These are phyloP conservation scores for Thelonectria discophora DNA, from an alignment of 2,329 filamentous ascomycete species.

Conservation along the genomic window DNA sequence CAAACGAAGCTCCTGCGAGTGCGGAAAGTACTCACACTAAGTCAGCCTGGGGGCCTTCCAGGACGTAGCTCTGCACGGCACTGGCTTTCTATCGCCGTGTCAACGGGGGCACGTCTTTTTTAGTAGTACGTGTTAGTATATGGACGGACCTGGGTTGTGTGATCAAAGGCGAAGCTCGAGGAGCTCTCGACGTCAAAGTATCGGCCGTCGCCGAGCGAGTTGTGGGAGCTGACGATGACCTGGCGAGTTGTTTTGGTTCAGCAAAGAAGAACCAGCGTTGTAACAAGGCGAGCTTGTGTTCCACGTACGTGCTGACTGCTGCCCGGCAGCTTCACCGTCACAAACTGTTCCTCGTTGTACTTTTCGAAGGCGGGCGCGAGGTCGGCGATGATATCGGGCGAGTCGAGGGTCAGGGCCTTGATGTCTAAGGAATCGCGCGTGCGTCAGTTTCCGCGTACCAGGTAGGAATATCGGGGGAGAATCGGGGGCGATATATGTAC, in stretches of 20 bases:
- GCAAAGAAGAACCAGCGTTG: slow-evolving; percentile 1
- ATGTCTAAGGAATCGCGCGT: slow-evolving; percentile 70
- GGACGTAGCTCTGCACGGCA: slow-evolving; percentile 77
- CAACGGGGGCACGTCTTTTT: slow-evolving; percentile 16
- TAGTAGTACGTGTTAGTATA: background rate
- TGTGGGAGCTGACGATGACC: slow-evolving; percentile 88
- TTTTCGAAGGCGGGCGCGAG: slow-evolving; percentile 87
- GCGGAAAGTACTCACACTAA: slow-evolving; percentile 70
- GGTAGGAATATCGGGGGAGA: background rate
- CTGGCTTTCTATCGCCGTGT: slow-evolving; percentile 74
- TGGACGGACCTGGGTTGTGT: slow-evolving; percentile 72
- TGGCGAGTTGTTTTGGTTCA: slow-evolving; percentile 46
- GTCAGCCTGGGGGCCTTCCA: slow-evolving; percentile 80
- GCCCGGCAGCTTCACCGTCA: slow-evolving; percentile 88
- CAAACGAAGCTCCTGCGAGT: background rate
- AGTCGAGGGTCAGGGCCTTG: slow-evolving; percentile 80
- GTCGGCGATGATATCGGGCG: slow-evolving; percentile 72
- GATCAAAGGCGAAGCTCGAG: slow-evolving; percentile 89
- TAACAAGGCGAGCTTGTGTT: background rate
- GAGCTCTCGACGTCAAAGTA: slow-evolving; percentile 93
- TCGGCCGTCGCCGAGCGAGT: slow-evolving; percentile 78
- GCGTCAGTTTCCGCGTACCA: slow-evolving; percentile 25
- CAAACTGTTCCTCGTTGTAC: slow-evolving; percentile 96
- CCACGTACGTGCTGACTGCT: slow-evolving; percentile 68
- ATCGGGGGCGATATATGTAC: slow-evolving; percentile 56